phyloP scores from a whole-genome alignment of 352 stramenopile species.

The Pythium plurisporium region DNA sequence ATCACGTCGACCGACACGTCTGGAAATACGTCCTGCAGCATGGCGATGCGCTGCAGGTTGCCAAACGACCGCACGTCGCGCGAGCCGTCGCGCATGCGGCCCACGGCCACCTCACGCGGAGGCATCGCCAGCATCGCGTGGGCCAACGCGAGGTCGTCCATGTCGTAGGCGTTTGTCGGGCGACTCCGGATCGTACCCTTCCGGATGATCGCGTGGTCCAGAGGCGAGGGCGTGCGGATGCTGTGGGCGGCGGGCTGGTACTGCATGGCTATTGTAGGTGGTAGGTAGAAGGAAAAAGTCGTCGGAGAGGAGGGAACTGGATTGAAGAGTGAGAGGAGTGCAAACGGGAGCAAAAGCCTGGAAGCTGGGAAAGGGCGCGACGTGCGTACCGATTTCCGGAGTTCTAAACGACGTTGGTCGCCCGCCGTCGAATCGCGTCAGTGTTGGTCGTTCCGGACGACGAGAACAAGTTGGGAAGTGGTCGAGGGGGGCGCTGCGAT shows the following conservation, averaged over 20 bases:
- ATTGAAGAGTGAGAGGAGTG: background rate
- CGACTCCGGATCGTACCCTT: conserved; percentile 19
- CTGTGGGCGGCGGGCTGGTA: background rate
- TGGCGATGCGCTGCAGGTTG: conserved; percentile 39
- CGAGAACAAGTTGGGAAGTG: conserved; percentile 9
- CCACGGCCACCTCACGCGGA: conserved; percentile 9
- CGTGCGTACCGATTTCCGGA: background rate
- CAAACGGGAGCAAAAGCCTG: background rate
- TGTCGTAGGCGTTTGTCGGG: conserved; percentile 5
- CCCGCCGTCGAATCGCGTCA: conserved; percentile 18
- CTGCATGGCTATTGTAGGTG: conserved; percentile 7
- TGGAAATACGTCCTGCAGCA: conserved; percentile 60
- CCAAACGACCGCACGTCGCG: conserved; percentile 29
- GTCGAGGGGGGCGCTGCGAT: background rate
- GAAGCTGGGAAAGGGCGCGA: conserved; percentile 18
- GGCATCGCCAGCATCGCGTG: background rate
- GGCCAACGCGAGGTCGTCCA: conserved; percentile 22
- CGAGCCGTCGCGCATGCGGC: conserved; percentile 18
- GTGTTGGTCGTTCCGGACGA: conserved; percentile 4
- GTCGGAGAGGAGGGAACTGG: background rate
- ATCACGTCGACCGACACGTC: conserved; percentile 39
- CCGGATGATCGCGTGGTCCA: conserved; percentile 3
- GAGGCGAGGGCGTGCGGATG: background rate
- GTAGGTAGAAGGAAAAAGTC: conserved; percentile 2
- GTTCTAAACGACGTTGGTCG: conserved; percentile 22